Conservation (phyloP, 1,284 basidiomycete genomes). For the Xerocomus minutiporus region DNA sequence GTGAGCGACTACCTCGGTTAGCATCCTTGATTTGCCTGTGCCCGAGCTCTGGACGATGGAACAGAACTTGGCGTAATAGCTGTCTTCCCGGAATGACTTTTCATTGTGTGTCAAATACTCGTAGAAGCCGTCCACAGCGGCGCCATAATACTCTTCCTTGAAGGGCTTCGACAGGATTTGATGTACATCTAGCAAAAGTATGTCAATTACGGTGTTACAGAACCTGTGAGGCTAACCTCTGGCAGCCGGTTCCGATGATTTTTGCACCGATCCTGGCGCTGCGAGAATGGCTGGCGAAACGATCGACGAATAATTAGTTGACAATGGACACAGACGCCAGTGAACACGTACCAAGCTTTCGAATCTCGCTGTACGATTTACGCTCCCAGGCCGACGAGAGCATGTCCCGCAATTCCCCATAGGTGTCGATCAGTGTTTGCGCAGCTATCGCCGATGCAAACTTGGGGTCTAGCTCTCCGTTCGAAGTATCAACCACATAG, state of each 20-base stretch:
- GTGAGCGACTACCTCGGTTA: conserved; percentile 13
- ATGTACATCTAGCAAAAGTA: neutral
- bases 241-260: neutral
- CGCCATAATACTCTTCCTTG: conserved; percentile 3
- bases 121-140: conserved; percentile 14
- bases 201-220: neutral
- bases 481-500: no score
- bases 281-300: no score
- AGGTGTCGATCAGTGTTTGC: neutral
- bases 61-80: conserved; percentile 5
- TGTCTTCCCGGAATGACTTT: conserved; percentile 1
- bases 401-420: neutral
- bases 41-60: conserved; percentile 24
- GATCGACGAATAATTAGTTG: no score
- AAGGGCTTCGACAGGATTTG: neutral
- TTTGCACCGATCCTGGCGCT: no score
- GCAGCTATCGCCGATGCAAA: no score
- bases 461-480: no score
- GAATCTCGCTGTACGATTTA: neutral
- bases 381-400: neutral
- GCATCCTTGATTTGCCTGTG: conserved; percentile 21
- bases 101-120: conserved; percentile 16
- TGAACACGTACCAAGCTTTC: neutral
- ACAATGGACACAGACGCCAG: neutral
- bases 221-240: neutral